These are phyloP conservation scores for Penicillium digitatum DNA, from an alignment of 2,329 filamentous ascomycete species.

Conservation along the genomic window DNA sequence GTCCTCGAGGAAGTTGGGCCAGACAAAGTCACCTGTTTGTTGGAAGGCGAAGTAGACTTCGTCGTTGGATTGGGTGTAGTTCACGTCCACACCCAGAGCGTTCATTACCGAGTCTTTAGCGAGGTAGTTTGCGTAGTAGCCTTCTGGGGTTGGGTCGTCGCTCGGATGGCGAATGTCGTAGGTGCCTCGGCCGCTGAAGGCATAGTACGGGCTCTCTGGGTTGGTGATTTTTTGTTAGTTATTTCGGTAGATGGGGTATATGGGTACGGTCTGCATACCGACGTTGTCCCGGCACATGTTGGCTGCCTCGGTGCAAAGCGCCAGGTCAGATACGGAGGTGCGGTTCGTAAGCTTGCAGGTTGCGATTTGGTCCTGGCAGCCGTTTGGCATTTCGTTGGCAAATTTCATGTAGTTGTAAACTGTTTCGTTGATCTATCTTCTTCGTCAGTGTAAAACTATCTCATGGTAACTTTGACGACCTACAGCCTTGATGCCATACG, in stretches of 20 bases:
- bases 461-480: neutral
- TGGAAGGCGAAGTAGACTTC: conserved; percentile 49
- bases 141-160: conserved; percentile 60
- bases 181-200: conserved; percentile 51
- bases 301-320: conserved; percentile 53
- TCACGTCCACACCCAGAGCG: conserved; percentile 60
- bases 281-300: conserved; percentile 57
- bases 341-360: conserved; percentile 62
- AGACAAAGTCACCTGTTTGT: conserved; percentile 58
- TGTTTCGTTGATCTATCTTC: conserved; percentile 50
- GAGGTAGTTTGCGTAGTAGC: conserved; percentile 61
- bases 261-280: conserved; percentile 26
- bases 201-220: conserved; percentile 53
- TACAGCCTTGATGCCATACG: conserved; percentile 50
- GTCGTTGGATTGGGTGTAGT: conserved; percentile 50
- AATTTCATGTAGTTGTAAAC: conserved; percentile 58
- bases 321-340: conserved; percentile 48
- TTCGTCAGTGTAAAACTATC: neutral
- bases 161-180: conserved; percentile 60
- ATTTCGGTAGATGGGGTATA: neutral
- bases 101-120: conserved; percentile 56
- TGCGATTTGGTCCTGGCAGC: conserved; percentile 60
- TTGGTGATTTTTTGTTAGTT: neutral
- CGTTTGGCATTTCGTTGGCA: conserved; percentile 58
- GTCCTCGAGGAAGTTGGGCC: conserved; percentile 57